phyloP scores from a whole-genome alignment of 768 basidiomycete species.

The Coprinopsis marcescibilis region DNA sequence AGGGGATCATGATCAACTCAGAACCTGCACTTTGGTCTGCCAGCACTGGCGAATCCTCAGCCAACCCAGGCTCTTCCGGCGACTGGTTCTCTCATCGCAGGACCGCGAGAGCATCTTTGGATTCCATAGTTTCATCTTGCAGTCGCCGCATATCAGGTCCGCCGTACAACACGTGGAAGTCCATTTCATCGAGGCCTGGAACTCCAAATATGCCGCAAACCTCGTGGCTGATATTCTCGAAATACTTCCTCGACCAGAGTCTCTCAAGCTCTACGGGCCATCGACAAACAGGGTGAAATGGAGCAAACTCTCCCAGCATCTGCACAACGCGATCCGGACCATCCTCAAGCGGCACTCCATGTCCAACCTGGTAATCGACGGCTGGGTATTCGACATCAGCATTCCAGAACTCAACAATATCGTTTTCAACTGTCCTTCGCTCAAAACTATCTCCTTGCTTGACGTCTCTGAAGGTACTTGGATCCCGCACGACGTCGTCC shows the following conservation, averaged over 20 bases:
- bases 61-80: slow-evolving; percentile 8
- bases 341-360: slow-evolving; percentile 4
- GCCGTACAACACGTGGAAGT: slow-evolving; percentile 8
- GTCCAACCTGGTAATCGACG: slow-evolving; percentile 8
- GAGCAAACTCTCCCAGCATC: slow-evolving; percentile 5
- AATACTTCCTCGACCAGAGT: slow-evolving; percentile 10
- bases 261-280: slow-evolving; percentile 8
- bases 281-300: slow-evolving; percentile 9
- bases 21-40: slow-evolving; percentile 7
- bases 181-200: slow-evolving; percentile 8
- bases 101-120: slow-evolving; percentile 1
- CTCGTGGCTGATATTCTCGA: slow-evolving; percentile 12
- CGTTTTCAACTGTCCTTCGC: neutral
- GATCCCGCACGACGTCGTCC: slow-evolving; percentile 1
- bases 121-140: slow-evolving; percentile 9
- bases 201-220: slow-evolving; percentile 2
- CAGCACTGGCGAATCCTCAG: slow-evolving; percentile 5
- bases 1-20: neutral
- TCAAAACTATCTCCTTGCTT: slow-evolving; percentile 6
- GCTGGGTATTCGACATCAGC: slow-evolving; percentile 10
- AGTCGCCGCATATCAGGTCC: slow-evolving; percentile 6
- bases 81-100: slow-evolving; percentile 6
- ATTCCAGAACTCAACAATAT: slow-evolving; percentile 6
- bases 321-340: slow-evolving; percentile 7
- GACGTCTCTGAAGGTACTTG: slow-evolving; percentile 10